Evolutionary conservation across 179 eudicot species (phyloP).

Genomic region (Heliamphora pulchella): DNA sequence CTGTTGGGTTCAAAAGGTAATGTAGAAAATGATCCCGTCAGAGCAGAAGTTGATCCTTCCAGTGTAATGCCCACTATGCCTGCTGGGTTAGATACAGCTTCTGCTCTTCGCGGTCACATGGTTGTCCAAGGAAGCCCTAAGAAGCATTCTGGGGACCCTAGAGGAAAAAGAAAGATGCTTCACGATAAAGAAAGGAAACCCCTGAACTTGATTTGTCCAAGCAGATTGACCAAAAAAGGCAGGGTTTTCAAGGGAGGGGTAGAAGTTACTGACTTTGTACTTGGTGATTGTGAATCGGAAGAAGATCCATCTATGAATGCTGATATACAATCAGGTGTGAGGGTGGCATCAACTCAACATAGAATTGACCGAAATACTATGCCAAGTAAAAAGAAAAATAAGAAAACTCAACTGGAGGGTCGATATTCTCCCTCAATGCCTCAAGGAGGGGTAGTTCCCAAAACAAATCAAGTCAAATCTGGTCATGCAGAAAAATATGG

Average conservation of each 20-base stretch:
- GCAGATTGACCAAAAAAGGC: constrained; percentile 21
- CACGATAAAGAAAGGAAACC: constrained; percentile 19
- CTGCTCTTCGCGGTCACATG: constrained; percentile 12
- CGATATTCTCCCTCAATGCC: constrained; percentile 9
- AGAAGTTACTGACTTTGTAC: constrained; percentile 13
- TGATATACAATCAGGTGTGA: not conserved
- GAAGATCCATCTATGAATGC: constrained; percentile 14
- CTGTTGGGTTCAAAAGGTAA: constrained; percentile 24
- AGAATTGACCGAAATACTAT: constrained; percentile 10
- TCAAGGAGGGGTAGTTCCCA: constrained; percentile 12
- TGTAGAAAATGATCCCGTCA: constrained; percentile 13
- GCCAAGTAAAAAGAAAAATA: constrained; percentile 17
- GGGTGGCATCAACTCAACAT: constrained; percentile 6
- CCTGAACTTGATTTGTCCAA: not conserved
- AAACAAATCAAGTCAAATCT: constrained; percentile 5
- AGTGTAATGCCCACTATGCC: not conserved
- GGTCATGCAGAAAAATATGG: constrained; percentile 10
- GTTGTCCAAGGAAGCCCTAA: constrained; percentile 8
- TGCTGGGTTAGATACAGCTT: constrained; percentile 14
- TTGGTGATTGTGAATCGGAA: constrained; percentile 21
- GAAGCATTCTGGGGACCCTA: constrained; percentile 12
- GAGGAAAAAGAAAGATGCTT: constrained; percentile 30
- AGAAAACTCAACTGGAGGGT: constrained; percentile 12
- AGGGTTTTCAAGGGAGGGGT: constrained; percentile 21
- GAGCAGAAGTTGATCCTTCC: constrained; percentile 8